phyloP scores from a whole-genome alignment of 2,329 filamentous ascomycete genomes.

The Cladosporium colombiae region DNA sequence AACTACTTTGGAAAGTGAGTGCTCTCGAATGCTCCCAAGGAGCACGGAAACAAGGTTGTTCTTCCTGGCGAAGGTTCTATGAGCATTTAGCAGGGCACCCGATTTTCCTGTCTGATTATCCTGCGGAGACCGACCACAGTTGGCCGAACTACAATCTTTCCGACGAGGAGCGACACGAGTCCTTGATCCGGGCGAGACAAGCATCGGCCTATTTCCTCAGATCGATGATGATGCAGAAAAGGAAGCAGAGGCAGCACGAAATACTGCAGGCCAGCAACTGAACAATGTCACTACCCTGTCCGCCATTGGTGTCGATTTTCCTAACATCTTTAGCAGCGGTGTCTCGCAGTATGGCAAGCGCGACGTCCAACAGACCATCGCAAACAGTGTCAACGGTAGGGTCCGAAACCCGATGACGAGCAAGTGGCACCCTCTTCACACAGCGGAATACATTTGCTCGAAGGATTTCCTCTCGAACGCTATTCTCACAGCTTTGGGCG shows the following conservation, averaged over 20 bases:
- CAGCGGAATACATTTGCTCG: conserved; percentile 17
- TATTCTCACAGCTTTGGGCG: conserved; percentile 17
- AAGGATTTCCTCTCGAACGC: conserved; percentile 17
- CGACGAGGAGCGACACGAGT: neutral
- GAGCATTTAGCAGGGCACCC: conserved; percentile 18
- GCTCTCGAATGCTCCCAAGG: conserved; percentile 14
- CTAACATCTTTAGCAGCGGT: neutral
- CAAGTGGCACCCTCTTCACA: conserved; percentile 21
- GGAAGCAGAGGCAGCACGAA: neutral
- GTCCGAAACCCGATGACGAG: conserved; percentile 11
- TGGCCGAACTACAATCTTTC: conserved; percentile 4
- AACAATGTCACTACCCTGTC: conserved; percentile 14
- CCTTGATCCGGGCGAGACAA: neutral
- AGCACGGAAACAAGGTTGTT: conserved; percentile 17
- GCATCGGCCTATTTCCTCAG: neutral
- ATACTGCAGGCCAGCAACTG: neutral
- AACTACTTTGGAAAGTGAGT: conserved; percentile 18
- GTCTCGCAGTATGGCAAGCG: conserved; percentile 6
- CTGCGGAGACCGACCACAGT: conserved; percentile 8
- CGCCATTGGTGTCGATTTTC: conserved; percentile 3
- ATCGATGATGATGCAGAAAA: neutral
- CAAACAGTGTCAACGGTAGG: conserved; percentile 4
- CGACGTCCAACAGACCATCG: conserved; percentile 10
- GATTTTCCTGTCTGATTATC: conserved; percentile 14
- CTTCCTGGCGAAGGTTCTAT: conserved; percentile 18